These are phyloP conservation scores for Suillus subaureus DNA, from an alignment of 768 basidiomycete genomes.

Conservation along the genomic window DNA sequence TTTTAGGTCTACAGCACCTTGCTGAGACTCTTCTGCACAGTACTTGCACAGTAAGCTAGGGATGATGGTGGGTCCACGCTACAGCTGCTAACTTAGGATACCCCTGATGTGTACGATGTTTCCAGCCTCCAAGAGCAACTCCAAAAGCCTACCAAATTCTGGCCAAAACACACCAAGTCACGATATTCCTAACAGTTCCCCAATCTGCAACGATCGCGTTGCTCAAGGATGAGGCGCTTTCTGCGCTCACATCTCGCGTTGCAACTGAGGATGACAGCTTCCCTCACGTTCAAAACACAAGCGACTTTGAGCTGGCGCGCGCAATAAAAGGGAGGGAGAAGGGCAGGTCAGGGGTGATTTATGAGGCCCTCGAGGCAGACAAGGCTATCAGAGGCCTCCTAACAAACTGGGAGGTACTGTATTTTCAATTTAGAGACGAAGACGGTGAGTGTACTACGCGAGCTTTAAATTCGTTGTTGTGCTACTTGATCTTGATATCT, in stretches of 20 bases:
- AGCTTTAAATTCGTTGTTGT: background rate
- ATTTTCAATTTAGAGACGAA: constrained; percentile 65
- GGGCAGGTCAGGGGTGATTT: constrained; percentile 41
- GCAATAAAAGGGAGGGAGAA: constrained; percentile 53
- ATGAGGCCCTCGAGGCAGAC: constrained; percentile 49
- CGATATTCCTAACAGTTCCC: constrained; percentile 58
- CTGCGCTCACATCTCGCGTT: constrained; percentile 58
- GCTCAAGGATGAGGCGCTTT: constrained; percentile 66
- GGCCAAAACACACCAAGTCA: constrained; percentile 75
- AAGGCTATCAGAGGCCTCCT: constrained; percentile 52
- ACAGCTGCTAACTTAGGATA: background rate
- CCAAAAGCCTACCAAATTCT: constrained; percentile 71
- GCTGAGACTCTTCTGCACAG: background rate
- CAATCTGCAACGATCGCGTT: constrained; percentile 55
- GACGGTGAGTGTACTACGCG: constrained; percentile 49
- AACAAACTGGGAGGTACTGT: constrained; percentile 67
- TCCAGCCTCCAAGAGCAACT: constrained; percentile 53
- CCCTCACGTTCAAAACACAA: constrained; percentile 36
- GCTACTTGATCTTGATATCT: constrained; percentile 9
- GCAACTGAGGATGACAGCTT: constrained; percentile 33
- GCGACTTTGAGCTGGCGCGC: constrained; percentile 69
- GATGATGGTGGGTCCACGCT: background rate
- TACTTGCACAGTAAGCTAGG: background rate
- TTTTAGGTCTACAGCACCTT: background rate
- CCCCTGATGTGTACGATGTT: background rate